Evolutionary conservation across 2,329 filamentous ascomycete genomes (phyloP), one percentile per base, ranked within the genome.

Genomic region (Venturiaceae sp.): DNA sequence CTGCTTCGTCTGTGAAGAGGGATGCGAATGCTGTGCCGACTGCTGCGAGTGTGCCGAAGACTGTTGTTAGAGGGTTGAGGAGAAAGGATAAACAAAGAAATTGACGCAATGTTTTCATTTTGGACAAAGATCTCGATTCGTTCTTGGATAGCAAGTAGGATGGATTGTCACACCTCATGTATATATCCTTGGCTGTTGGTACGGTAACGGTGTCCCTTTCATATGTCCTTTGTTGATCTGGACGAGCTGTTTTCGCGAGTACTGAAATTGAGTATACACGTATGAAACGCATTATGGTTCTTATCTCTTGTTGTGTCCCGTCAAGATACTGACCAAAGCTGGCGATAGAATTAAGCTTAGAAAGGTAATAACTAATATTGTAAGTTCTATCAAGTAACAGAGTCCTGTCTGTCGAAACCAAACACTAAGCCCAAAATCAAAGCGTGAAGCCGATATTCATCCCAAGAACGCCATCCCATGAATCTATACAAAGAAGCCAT

Each of bases 1-100:
- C 68, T 85, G 82, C 66, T 85, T 82, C 70, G 75, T 85, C 30
- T 83, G 80, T 65, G 83, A 84, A 66, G 83, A 85, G 69, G 76
- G 79, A 30, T 85, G 83, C 65, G 82, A 84, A 68, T 84, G 82
- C 71, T 85, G 82, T 66, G 72, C 77, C n/a, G 82, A 84, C 1
- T 58, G 55, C 44, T 58, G 55, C 34, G 55, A 58, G 30, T 56
- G 54, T 21, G 54, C 54, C 9, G 54, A 39, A 32, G 54, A 44
- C 37, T 56, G 54, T 13, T 56, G 54, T 19, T 56, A 46, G n/a
- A 30, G 13, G 23, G 6, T 13, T 23, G 21, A 26, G 44, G 23
- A 30, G 5, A n/a, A 50, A 39, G 11, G 26, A 50, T 23, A 50
- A n/a, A 3, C 30, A n/a, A n/a, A n/a, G n/a, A n/a, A n/a, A n/a